Evolutionary conservation across 768 basidiomycete genomes (phyloP).

Genomic region (Lactarius quietus): DNA sequence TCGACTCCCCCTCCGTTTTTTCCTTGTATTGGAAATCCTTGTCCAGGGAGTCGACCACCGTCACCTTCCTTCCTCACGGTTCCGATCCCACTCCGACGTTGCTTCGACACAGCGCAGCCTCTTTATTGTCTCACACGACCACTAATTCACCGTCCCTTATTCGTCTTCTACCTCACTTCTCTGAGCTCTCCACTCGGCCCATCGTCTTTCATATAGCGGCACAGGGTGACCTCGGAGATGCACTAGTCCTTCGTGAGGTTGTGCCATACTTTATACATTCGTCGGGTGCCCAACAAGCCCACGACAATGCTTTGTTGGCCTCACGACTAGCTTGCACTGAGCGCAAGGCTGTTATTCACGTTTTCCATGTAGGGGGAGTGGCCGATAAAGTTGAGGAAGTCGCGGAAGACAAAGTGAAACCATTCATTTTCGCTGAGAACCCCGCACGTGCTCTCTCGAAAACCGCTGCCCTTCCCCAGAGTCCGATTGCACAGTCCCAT

Average conservation of each 20-base stretch:
- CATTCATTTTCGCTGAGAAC: slow-evolving; percentile 54
- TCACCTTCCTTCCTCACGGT: slow-evolving; percentile 53
- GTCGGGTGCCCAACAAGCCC: slow-evolving; percentile 70
- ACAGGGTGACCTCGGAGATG: slow-evolving; percentile 64
- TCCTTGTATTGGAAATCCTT: slow-evolving; percentile 44
- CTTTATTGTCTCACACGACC: slow-evolving; percentile 59
- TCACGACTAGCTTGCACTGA: slow-evolving; percentile 70
- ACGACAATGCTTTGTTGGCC: slow-evolving; percentile 87
- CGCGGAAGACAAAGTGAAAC: slow-evolving; percentile 52
- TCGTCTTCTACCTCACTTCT: slow-evolving; percentile 63
- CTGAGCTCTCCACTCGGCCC: slow-evolving; percentile 59
- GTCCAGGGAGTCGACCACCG: slow-evolving; percentile 33
- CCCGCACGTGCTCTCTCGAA: slow-evolving; percentile 28
- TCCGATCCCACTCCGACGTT: slow-evolving; percentile 63
- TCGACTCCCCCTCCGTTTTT: slow-evolving; percentile 45
- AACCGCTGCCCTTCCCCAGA: slow-evolving; percentile 3
- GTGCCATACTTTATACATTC: slow-evolving; percentile 84
- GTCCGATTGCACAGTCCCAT: background rate
- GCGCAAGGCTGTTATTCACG: slow-evolving; percentile 79
- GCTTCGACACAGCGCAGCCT: slow-evolving; percentile 40
- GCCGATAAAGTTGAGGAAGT: slow-evolving; percentile 48
- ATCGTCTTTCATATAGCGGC: slow-evolving; percentile 72
- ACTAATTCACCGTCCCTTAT: slow-evolving; percentile 49
- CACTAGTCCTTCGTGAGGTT: slow-evolving; percentile 70
- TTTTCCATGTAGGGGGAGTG: slow-evolving; percentile 53